Base-by-base conservation (phyloP, 2,329 filamentous ascomycete species). In the Ophiocordyceps camponoti-leonardi region DNA sequence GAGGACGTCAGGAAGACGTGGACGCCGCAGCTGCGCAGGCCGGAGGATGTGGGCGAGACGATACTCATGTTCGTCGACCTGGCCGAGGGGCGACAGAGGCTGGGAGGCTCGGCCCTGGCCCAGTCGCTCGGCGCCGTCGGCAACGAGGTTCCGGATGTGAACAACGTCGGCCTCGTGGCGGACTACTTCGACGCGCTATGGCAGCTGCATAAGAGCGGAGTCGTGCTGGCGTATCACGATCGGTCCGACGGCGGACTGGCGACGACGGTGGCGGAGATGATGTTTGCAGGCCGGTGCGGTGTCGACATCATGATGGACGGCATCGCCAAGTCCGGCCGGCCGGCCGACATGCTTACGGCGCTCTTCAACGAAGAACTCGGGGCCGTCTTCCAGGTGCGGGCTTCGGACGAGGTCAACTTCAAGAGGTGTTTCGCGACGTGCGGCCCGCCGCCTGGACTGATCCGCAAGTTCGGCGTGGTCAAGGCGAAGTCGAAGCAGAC, bases 321-420 rank as follows among this genome's bases (percentile, higher is more conserved):
- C 46, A 69, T 87, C 37, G 66, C 74, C 26, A 77, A 76, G 48
- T 77, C 76, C 22, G 71, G 79, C 41, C 72, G 73, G 11, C 67
- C 76, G 42, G 71, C 79, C 1, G 68, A 79, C 55, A 64, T 93
- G 18, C 67, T 94, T 8, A 77, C 86, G 46, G 75, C 83, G 0
- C 74, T 98, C 19, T 96, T 98, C 75, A 95, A 88, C 61, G 92
- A 96, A 63, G 92, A 96, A 61, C 77, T 96, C 19, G 92, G 92
- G 51, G 90, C 88, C 16, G 83, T 96, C 30, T 96, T 96, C 79
- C 92, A 98, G 63, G 79, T 96, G 45, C 81, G 84, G 53, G 87
- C 86, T 62, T 73, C 76, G 45, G 81, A 95, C 53, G 85, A 94
- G 63, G 82, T 74, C 48, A 78, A 82, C 49, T 96, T 96, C 73